Conservation (phyloP, 129 eudicot species). For the carrot (Daucus carota) region DNA sequence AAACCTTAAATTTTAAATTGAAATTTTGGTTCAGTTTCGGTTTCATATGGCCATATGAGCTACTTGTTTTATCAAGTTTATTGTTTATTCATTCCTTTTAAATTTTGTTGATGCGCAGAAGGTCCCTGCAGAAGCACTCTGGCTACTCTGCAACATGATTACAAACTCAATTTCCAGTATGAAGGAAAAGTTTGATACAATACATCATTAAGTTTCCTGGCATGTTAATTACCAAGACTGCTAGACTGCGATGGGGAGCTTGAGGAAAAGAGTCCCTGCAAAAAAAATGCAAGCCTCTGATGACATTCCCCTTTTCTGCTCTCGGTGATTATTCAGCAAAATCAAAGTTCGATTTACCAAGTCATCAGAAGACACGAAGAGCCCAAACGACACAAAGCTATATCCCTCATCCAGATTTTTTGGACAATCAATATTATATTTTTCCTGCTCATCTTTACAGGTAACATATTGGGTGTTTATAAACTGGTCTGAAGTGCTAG, state of each 20-base stretch:
- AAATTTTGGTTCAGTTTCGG: not conserved
- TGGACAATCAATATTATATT: too few species aligned
- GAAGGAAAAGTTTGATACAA: constrained; percentile 73
- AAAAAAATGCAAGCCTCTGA: not conserved
- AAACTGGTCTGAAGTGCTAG: too few species aligned
- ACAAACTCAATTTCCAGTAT: constrained; percentile 66
- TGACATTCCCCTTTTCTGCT: not conserved
- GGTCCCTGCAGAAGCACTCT: constrained; percentile 93
- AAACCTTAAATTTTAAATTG: not conserved
- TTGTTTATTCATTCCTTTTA: not conserved
- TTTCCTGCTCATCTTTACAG: too few species aligned
- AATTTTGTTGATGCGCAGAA: constrained; percentile 36
- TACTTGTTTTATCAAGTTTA: not conserved
- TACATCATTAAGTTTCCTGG: not conserved
- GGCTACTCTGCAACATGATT: constrained; percentile 69
- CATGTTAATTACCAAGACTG: not conserved
- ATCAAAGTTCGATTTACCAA: too few species aligned
- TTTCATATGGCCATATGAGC: not conserved
- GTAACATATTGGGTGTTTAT: too few species aligned
- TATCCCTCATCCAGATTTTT: too few species aligned
- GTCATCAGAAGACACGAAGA: too few species aligned
- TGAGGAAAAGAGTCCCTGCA: not conserved
- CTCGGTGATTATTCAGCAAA: not conserved
- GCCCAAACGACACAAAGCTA: too few species aligned
- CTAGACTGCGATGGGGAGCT: not conserved